Evolutionary conservation across 2,329 filamentous ascomycete genomes (phyloP), one percentile per base, ranked within the genome.

Genomic region (Esteya vermicola): DNA sequence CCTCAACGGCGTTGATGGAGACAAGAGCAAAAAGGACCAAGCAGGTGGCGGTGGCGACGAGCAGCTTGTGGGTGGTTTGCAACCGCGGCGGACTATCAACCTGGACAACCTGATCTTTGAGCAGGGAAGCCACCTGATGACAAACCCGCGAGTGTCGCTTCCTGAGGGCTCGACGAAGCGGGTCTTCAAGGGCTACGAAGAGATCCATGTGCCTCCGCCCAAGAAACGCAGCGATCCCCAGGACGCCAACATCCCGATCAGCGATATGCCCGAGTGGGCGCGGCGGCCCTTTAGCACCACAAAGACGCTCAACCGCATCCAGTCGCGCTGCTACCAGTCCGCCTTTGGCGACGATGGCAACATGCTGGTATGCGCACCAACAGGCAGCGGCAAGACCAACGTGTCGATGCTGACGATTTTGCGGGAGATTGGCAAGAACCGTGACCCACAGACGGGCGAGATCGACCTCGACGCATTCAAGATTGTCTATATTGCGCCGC

Each of bases 61-160:
- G 38, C 72, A 74, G 39, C 64, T 94, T 18, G 70, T 86, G 25
- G 85, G 88, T 40, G 86, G 85, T 13, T 67, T 98, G 28, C 83
- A 91, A 52, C 91, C 93, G 3, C 79, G 79, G 49, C 85, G 84
- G 54, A 64, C 85, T 33, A 85, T 98, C 57, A 96, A 96, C 55
- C 68, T 98, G 38, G 89, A 98, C 43, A 96, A 96, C 52, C 74
- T 98, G 26, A 74, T 95, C 30, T 98, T 98, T 55, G 91, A 96
- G 51, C 89, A 96, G 60, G 91, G 91, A 39, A 98, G 96, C 53
- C 91, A 98, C 64, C 70, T 98, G 33, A 98, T 96, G 89, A 96
- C 91, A n/a, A 98, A 98, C 52, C 83, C 86, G 7, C 95, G 86
- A 55, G 91, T 98, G 35, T 81, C 83, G 47, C 70, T 98, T 18